A percentile compares a stretch with the other conserved stretches of the same genome.
These are phyloP conservation scores for Plasmodium vinckei DNA, from an alignment of 169 alveolate genomes.

Conservation along the genomic window DNA sequence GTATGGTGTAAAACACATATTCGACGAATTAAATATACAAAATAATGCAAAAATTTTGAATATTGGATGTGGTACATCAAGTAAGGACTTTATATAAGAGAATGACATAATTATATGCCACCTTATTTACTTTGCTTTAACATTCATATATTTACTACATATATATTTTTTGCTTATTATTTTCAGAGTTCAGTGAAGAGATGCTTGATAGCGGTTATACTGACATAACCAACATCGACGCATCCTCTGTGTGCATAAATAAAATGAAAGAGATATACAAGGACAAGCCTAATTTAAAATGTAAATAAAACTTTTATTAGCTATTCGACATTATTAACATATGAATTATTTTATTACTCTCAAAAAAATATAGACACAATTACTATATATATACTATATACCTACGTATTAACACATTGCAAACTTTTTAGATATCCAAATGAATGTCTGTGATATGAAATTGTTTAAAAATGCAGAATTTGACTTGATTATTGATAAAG, in stretches of 20 bases:
- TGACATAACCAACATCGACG: conserved; percentile 68
- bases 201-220: conserved; percentile 69
- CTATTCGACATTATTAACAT: neutral
- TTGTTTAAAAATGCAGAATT: conserved; percentile 75
- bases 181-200: conserved; percentile 62
- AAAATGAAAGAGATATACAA: conserved; percentile 59
- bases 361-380: too few species aligned
- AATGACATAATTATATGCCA: neutral
- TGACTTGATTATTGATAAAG: conserved; percentile 84
- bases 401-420: neutral
- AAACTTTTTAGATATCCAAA: conserved; percentile 31
- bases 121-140: neutral
- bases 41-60: conserved; percentile 67
- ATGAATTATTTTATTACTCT: too few species aligned
- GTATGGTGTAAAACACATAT: conserved; percentile 72
- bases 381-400: neutral
- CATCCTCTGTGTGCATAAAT: conserved; percentile 68
- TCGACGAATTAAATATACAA: conserved; percentile 35
- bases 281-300: conserved; percentile 68
- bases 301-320: conserved; percentile 14
- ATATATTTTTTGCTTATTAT: conserved; percentile 4
- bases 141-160: conserved; percentile 5
- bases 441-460: conserved; percentile 74
- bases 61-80: conserved; percentile 75
- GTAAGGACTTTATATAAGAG: conserved; percentile 17